Base-by-base conservation (phyloP, 1,139 yeast genomes). In the Geotrichum phurueaensis region DNA sequence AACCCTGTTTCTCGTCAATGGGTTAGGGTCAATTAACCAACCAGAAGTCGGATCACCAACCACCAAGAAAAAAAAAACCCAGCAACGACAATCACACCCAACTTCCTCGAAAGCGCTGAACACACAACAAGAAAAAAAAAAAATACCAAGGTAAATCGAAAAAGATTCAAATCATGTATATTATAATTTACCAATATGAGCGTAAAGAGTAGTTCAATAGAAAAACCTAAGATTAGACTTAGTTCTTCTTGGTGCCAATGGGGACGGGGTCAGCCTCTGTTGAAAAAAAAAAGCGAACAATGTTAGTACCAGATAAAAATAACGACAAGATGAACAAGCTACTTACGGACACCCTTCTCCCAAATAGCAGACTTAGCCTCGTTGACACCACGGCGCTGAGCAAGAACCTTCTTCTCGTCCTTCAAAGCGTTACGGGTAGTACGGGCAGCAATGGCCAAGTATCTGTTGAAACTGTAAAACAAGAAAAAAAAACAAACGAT, bases 401-500 rank as follows among this genome's bases (percentile, higher is more conserved):
- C 89, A 67, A 80, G 83, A 66, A 84, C 86, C 76, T 88, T 89
- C 75, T 84, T 76, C 71, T 92, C 97, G 68, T 92, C 86, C 82
- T 94, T 94, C 75, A 94, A 84, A 60, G 97, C 87, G 70, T 83
- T 81, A 81, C 98, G 91, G 72, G 90, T 83, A 65, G 96, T 84
- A 75, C 85, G 86, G 74, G 97, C 96, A 70, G 97, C 89, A 73
- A 94, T 83, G 69, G 96, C 84, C 77, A 92, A 81, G 78, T 94
- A 94, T 77, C 86, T 89, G 88, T 89, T 89, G 81, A 87, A 85
- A 68, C 86, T 82, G 47, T 39, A 13, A n/a, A 39, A 27, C 31
- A 27, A 15, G 18, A n/a, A 6, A 39, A 39, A 65, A 22, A n/a
- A 6, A 39, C n/a, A 65, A 22, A 22, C 20, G 31, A 15, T 27